Conservation (phyloP, 1,284 basidiomycete genomes). For the Stereum hirsutum region DNA sequence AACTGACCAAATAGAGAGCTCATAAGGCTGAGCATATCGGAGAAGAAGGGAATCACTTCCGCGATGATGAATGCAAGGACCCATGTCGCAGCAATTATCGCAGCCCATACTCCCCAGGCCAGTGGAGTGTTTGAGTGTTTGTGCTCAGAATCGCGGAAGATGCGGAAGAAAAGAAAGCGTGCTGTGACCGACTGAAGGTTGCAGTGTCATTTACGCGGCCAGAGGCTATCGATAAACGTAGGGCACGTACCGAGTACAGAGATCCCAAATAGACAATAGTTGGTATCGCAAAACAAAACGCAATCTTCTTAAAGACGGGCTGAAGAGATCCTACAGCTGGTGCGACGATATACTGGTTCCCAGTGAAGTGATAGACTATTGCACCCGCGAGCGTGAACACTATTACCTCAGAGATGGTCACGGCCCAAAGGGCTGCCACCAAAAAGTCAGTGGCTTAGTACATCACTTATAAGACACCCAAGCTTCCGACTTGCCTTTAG, state of each 20-base stretch:
- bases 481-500: slow-evolving; percentile 33
- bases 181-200: slow-evolving; percentile 29
- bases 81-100: slow-evolving; percentile 48
- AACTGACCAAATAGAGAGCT: slow-evolving; percentile 33
- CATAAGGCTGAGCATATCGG: slow-evolving; percentile 36
- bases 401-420: slow-evolving; percentile 42
- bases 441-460: slow-evolving; percentile 1
- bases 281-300: slow-evolving; percentile 39
- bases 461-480: neutral
- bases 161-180: slow-evolving; percentile 41
- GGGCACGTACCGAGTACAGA: slow-evolving; percentile 27
- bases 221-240: neutral
- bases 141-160: slow-evolving; percentile 40
- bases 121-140: slow-evolving; percentile 43
- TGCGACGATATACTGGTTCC: slow-evolving; percentile 40
- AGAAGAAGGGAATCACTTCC: slow-evolving; percentile 39
- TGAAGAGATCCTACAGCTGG: slow-evolving; percentile 39
- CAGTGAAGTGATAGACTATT: slow-evolving; percentile 47
- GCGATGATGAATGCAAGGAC: slow-evolving; percentile 51
- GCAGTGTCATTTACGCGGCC: neutral
- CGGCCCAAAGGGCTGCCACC: slow-evolving; percentile 30
- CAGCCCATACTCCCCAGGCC: slow-evolving; percentile 52
- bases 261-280: slow-evolving; percentile 42
- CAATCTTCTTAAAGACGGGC: slow-evolving; percentile 33
- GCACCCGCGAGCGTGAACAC: slow-evolving; percentile 55